Conservation (phyloP, 805 yeast genomes). For the Candida vaughaniae region DNA sequence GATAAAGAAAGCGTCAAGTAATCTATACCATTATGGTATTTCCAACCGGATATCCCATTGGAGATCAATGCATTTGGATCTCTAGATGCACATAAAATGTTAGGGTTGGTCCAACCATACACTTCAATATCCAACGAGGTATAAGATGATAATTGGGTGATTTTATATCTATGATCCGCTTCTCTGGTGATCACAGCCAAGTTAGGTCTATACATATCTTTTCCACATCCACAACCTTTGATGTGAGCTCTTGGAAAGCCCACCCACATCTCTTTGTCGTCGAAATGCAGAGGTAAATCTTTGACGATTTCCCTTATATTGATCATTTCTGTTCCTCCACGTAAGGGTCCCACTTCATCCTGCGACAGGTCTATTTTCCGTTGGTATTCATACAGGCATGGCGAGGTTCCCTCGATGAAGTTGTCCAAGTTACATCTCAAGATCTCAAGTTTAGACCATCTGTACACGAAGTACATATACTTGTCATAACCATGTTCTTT, state of each 20-base stretch:
- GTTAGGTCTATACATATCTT: conserved; percentile 40
- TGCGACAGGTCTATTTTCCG: conserved; percentile 10
- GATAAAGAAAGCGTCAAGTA: conserved; percentile 35
- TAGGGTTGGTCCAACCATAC: conserved; percentile 25
- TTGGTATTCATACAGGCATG: conserved; percentile 13
- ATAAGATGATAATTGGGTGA: conserved; percentile 31
- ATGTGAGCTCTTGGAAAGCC: conserved; percentile 43
- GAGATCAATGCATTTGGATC: conserved; percentile 34
- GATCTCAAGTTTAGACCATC: conserved; percentile 24
- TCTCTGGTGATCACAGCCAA: conserved; percentile 26
- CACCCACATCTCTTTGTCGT: conserved; percentile 33
- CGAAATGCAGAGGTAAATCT: conserved; percentile 13
- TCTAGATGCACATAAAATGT: conserved; percentile 22
- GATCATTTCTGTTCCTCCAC: conserved; percentile 38
- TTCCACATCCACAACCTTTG: conserved; percentile 38
- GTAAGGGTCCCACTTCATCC: conserved; percentile 27
- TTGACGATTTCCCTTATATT: conserved; percentile 19
- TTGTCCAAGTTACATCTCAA: conserved; percentile 16
- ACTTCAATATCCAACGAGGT: conserved; percentile 30
- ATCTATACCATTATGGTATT: conserved; percentile 19
- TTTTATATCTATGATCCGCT: conserved; percentile 18
- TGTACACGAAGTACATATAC: conserved; percentile 28
- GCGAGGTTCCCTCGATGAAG: conserved; percentile 11
- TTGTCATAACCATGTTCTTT: conserved; percentile 24
- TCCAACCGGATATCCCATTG: conserved; percentile 34